A percentile compares a stretch with the other conserved stretches of the same genome.
Evolutionary conservation across 768 basidiomycete species (phyloP).

Genomic region (Strobilomyces echinocephalus): DNA sequence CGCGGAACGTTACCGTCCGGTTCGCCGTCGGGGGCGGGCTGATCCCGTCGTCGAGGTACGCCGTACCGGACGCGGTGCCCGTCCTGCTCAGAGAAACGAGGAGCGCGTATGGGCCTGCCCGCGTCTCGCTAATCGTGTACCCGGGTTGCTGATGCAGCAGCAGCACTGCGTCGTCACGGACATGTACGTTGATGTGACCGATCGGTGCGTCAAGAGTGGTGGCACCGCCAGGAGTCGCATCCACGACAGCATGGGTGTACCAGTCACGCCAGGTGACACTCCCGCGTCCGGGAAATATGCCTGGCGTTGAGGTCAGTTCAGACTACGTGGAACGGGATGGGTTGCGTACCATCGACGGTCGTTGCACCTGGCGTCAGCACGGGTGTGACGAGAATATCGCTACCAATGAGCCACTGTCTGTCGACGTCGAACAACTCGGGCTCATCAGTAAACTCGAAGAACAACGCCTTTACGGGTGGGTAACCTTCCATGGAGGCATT

Average conservation of each 20-base stretch:
- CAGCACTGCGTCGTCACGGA: slow-evolving; percentile 59
- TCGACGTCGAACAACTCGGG: slow-evolving; percentile 58
- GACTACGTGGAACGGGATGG: not conserved
- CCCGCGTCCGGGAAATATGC: slow-evolving; percentile 59
- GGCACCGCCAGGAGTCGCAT: slow-evolving; percentile 35
- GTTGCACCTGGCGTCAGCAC: slow-evolving; percentile 64
- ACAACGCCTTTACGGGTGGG: slow-evolving; percentile 68
- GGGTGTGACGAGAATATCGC: slow-evolving; percentile 68
- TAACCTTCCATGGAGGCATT: slow-evolving; percentile 56
- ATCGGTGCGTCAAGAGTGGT: slow-evolving; percentile 58
- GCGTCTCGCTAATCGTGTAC: slow-evolving; percentile 63
- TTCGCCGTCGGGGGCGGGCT: slow-evolving; percentile 46
- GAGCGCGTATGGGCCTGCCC: slow-evolving; percentile 53
- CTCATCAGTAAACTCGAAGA: slow-evolving; percentile 73
- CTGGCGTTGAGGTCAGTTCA: slow-evolving; percentile 28
- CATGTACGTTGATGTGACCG: slow-evolving; percentile 67
- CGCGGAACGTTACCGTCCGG: slow-evolving; percentile 44
- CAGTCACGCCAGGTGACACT: slow-evolving; percentile 61
- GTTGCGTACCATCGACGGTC: slow-evolving; percentile 53
- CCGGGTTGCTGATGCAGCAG: slow-evolving; percentile 55
- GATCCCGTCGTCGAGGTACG: slow-evolving; percentile 64
- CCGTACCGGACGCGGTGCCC: slow-evolving; percentile 52
- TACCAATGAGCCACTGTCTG: slow-evolving; percentile 66
- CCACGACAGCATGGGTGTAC: slow-evolving; percentile 57
- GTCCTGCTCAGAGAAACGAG: slow-evolving; percentile 47